A percentile compares a stretch with the other conserved stretches of the same genome.
phyloP scores from a whole-genome alignment of 2,329 filamentous ascomycete species.

The Camptophora hylomeconis region DNA sequence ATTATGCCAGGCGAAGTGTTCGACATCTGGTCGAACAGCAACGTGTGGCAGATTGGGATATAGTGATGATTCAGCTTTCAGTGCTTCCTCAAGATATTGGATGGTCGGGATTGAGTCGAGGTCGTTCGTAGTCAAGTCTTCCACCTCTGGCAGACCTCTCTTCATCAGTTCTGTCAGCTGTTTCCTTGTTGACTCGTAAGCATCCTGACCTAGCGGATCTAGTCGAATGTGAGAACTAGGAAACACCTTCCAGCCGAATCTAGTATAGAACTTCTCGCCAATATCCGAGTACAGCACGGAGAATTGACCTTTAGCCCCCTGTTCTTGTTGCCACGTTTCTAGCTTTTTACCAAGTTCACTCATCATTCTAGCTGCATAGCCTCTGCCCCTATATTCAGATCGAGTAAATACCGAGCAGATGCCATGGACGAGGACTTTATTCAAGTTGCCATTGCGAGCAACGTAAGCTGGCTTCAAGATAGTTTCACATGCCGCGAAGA shows the following conservation, averaged over 20 bases:
- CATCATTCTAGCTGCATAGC: conserved; percentile 70
- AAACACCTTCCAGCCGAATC: conserved; percentile 63
- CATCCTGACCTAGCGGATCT: conserved; percentile 24
- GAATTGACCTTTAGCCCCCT: conserved; percentile 40
- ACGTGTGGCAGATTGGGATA: conserved; percentile 39
- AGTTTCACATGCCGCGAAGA: conserved; percentile 48
- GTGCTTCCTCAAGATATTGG: conserved; percentile 36
- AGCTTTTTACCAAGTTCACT: conserved; percentile 46
- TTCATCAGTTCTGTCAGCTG: conserved; percentile 5
- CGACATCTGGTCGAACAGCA: conserved; percentile 54
- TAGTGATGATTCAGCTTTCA: conserved; percentile 36
- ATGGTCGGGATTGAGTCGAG: conserved; percentile 47
- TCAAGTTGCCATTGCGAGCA: conserved; percentile 28
- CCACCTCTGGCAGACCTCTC: conserved; percentile 21
- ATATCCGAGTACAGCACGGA: conserved; percentile 80
- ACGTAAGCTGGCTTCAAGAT: conserved; percentile 33
- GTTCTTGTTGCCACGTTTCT: conserved; percentile 37
- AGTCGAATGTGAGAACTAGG: conserved; percentile 61
- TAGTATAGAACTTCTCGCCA: conserved; percentile 68
- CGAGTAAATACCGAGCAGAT: conserved; percentile 71
- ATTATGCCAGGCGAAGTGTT: conserved; percentile 63
- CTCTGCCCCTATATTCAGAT: conserved; percentile 51
- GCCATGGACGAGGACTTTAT: conserved; percentile 51
- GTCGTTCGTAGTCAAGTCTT: conserved; percentile 22
- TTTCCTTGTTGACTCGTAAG: conserved; percentile 13